Conservation (phyloP, 164 flowering plant species). For the Kingdonia uniflora region DNA sequence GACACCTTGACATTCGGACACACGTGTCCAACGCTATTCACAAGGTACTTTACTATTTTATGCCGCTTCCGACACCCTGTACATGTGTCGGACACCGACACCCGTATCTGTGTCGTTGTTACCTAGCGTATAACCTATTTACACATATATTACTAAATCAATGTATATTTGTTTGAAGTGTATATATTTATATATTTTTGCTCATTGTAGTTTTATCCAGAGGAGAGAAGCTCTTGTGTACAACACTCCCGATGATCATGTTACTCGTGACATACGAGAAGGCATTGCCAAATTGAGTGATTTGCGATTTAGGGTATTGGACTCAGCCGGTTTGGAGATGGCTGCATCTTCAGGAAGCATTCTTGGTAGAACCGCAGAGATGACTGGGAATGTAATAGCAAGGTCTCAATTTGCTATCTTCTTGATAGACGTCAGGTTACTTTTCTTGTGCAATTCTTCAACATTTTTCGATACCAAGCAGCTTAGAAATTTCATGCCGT, state of each 20-base stretch:
- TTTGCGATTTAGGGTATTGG: slow-evolving; percentile 78
- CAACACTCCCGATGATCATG: slow-evolving; percentile 94
- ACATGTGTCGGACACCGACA: too few species aligned
- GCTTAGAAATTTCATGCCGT: too few species aligned
- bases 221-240: slow-evolving; percentile 97
- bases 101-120: too few species aligned
- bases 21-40: too few species aligned
- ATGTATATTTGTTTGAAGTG: too few species aligned
- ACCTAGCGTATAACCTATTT: too few species aligned
- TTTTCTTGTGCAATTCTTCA: slow-evolving; percentile 1
- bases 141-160: too few species aligned
- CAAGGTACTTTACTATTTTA: too few species aligned
- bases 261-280: slow-evolving; percentile 88
- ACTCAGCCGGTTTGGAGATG: slow-evolving; percentile 91
- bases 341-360: slow-evolving; percentile 82
- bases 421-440: slow-evolving; percentile 77
- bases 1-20: too few species aligned
- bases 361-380: slow-evolving; percentile 72
- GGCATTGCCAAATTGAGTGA: slow-evolving; percentile 89
- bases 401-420: slow-evolving; percentile 70
- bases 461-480: too few species aligned
- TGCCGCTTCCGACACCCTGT: too few species aligned
- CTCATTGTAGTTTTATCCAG: slow-evolving; percentile 49
- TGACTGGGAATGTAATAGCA: slow-evolving; percentile 70
- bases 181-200: background rate